These are phyloP conservation scores for Zhuliangozyma blackwelliae DNA, from an alignment of 1,139 yeast species.

Conservation along the genomic window DNA sequence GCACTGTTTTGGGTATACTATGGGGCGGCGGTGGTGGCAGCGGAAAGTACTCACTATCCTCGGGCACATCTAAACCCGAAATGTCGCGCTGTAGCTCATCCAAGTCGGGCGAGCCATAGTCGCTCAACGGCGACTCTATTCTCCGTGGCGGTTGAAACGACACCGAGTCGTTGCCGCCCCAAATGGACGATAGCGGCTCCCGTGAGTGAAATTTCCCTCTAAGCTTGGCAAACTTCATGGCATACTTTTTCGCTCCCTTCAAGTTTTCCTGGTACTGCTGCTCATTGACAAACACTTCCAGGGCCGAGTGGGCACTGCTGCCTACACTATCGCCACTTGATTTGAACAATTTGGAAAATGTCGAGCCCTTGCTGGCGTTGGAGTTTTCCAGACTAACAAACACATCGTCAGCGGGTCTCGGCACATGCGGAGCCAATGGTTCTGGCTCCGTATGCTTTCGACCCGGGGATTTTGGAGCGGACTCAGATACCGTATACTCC, in stretches of 20 bases:
- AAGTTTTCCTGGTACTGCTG: conserved; percentile 11
- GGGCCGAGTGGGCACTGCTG: conserved; percentile 7
- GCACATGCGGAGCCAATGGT: conserved; percentile 9
- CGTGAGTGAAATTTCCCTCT: conserved; percentile 31
- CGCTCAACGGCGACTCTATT: conserved; percentile 11
- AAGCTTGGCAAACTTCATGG: conserved; percentile 27
- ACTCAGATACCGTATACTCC: neutral
- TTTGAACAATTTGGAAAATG: conserved; percentile 13
- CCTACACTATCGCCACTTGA: conserved; percentile 4
- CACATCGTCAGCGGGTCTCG: conserved; percentile 21
- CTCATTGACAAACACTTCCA: conserved; percentile 14
- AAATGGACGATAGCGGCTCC: conserved; percentile 30
- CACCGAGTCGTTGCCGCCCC: conserved; percentile 10
- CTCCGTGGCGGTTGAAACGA: conserved; percentile 6
- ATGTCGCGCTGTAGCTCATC: conserved; percentile 20
- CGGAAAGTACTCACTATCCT: neutral
- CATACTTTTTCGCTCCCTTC: conserved; percentile 20
- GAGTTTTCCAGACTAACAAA: conserved; percentile 21
- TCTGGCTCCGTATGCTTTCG: no score
- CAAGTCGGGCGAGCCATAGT: conserved; percentile 11
- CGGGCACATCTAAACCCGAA: conserved; percentile 2
- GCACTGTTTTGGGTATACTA: conserved; percentile 1
- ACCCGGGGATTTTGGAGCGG: neutral
- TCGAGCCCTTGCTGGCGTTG: conserved; percentile 10
- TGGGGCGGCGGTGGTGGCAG: conserved; percentile 1